A percentile compares a stretch with the other conserved stretches of the same genome.
Conservation (phyloP, 225 moss, liverwort and hornwort genomes). For the Anthoceros angustus region DNA sequence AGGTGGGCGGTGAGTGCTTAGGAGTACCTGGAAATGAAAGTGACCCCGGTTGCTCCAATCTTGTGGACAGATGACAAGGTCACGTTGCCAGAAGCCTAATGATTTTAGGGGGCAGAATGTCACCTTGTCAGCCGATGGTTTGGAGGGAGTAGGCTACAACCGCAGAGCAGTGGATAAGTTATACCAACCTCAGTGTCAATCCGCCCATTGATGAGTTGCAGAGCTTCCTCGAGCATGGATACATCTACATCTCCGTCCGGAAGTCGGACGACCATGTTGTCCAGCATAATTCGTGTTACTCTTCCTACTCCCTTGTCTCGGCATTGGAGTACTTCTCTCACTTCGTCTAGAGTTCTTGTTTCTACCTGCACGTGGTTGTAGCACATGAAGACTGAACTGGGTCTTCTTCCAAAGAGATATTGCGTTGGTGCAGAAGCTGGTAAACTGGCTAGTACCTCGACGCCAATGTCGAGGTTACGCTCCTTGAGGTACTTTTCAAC, state of each 20-base stretch:
- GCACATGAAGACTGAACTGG: neutral
- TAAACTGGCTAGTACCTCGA: constrained; percentile 37
- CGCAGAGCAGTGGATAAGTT: too few relatives aligned
- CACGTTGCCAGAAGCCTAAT: constrained; percentile 82
- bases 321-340: constrained; percentile 59
- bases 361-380: constrained; percentile 35
- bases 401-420: neutral
- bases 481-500: constrained; percentile 59
- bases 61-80: constrained; percentile 50
- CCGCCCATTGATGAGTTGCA: constrained; percentile 45
- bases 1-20: too few relatives aligned
- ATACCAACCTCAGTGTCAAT: constrained; percentile 69
- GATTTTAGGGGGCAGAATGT: constrained; percentile 1
- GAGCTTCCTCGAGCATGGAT: constrained; percentile 66
- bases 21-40: constrained; percentile 58
- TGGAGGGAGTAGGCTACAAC: too few relatives aligned
- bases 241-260: constrained; percentile 56
- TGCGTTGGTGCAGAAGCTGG: neutral
- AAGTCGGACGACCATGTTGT: constrained; percentile 76
- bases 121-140: neutral
- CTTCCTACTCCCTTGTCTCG: constrained; percentile 44
- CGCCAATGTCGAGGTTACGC: constrained; percentile 56
- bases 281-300: constrained; percentile 83
- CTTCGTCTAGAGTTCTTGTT: constrained; percentile 82
- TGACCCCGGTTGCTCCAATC: constrained; percentile 80